These are phyloP conservation scores for Collybia nuda DNA, from an alignment of 768 basidiomycete genomes.

Conservation along the genomic window DNA sequence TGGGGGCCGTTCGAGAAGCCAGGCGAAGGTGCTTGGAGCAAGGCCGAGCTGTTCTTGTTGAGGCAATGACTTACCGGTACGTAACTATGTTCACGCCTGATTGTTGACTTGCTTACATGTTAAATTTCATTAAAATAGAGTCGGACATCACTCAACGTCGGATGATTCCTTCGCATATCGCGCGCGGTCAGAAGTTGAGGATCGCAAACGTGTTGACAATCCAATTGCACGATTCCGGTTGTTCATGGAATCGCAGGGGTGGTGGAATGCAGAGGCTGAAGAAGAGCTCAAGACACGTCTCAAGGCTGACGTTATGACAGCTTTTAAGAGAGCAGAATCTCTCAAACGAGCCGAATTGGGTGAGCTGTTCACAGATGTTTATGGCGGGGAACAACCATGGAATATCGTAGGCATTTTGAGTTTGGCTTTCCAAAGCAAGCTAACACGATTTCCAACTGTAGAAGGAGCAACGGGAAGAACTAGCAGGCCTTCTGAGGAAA, in stretches of 20 bases:
- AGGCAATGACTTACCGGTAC: slow-evolving; percentile 89
- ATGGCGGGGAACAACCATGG: slow-evolving; percentile 83
- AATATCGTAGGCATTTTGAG: slow-evolving; percentile 62
- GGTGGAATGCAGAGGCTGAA: slow-evolving; percentile 84
- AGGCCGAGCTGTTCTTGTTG: slow-evolving; percentile 79
- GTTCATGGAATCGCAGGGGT: slow-evolving; percentile 78
- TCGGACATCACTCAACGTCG: slow-evolving; percentile 94
- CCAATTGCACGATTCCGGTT: slow-evolving; percentile 83
- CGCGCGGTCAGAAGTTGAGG: slow-evolving; percentile 85
- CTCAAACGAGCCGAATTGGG: slow-evolving; percentile 69
- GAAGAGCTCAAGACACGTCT: slow-evolving; percentile 64
- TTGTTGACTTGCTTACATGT: slow-evolving; percentile 1
- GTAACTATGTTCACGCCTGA: slow-evolving; percentile 13
- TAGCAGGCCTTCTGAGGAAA: slow-evolving; percentile 72
- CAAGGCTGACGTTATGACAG: slow-evolving; percentile 71
- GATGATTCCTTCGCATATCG: slow-evolving; percentile 97
- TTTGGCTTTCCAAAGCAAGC: not conserved
- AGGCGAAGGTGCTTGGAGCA: slow-evolving; percentile 70
- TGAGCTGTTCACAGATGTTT: slow-evolving; percentile 85
- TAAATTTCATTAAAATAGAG: slow-evolving; percentile 36
- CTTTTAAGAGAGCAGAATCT: slow-evolving; percentile 77
- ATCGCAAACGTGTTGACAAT: slow-evolving; percentile 88
- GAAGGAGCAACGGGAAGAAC: slow-evolving; percentile 84
- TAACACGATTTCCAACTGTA: slow-evolving; percentile 24
- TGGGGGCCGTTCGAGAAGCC: slow-evolving; percentile 71